These are phyloP conservation scores for Aspergillus egyptiacus DNA, from an alignment of 495 filamentous ascomycete species.

Conservation along the genomic window DNA sequence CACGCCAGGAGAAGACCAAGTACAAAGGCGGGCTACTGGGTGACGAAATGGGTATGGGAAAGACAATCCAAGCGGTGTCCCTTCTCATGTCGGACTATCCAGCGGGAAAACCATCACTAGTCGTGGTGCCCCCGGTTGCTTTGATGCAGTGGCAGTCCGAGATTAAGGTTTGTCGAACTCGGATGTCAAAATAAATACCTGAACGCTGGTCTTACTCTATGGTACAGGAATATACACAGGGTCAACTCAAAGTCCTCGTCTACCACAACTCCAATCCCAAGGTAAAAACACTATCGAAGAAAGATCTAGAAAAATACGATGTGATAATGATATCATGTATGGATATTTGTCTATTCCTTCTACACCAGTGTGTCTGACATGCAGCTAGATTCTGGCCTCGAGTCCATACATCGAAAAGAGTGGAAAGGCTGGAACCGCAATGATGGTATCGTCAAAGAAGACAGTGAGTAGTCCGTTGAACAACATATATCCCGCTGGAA, in stretches of 20 bases:
- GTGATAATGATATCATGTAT: conserved; percentile 89
- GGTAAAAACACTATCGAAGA: conserved; percentile 63
- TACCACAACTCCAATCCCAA: conserved; percentile 82
- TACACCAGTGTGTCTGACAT: conserved; percentile 13
- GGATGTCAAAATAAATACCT: background rate
- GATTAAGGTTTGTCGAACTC: conserved; percentile 49
- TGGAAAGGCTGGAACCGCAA: conserved; percentile 82
- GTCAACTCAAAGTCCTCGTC: conserved; percentile 80
- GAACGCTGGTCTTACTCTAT: background rate
- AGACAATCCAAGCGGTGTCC: conserved; percentile 95
- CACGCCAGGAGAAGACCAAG: conserved; percentile 71
- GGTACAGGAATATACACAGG: conserved; percentile 69
- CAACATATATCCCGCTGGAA: background rate
- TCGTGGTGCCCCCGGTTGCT: conserved; percentile 90
- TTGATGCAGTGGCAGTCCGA: conserved; percentile 96
- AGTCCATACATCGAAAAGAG: conserved; percentile 87
- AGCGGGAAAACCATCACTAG: conserved; percentile 71
- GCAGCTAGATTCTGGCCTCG: conserved; percentile 67
- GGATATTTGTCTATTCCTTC: background rate
- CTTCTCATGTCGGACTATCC: conserved; percentile 97
- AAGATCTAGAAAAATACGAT: conserved; percentile 74
- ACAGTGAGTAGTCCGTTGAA: conserved; percentile 46
- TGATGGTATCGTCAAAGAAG: conserved; percentile 68
- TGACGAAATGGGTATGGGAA: conserved; percentile 97
- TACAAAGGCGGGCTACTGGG: conserved; percentile 88